Conservation (phyloP, 495 filamentous ascomycete species). For the Cudoniella acicularis region DNA sequence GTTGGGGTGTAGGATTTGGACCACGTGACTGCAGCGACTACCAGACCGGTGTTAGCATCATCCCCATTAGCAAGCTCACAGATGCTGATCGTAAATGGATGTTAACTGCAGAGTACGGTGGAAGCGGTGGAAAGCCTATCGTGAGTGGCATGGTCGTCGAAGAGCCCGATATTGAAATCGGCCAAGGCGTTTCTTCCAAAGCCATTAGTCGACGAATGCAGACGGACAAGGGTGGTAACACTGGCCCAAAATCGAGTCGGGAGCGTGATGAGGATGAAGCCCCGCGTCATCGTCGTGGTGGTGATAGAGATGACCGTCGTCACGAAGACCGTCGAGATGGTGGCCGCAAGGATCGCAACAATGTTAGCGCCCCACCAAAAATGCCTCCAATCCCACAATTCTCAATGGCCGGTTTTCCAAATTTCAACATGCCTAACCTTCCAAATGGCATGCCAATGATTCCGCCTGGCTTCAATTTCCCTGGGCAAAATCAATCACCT, state of each 20-base stretch:
- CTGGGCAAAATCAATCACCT: constrained; percentile 20
- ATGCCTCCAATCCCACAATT: constrained; percentile 23
- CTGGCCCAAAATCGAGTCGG: constrained; percentile 68
- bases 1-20: constrained; percentile 97
- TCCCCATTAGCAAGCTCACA: constrained; percentile 86
- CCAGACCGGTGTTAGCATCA: constrained; percentile 84
- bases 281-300: constrained; percentile 40
- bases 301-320: constrained; percentile 31
- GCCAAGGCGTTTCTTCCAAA: constrained; percentile 94
- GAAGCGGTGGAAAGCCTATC: constrained; percentile 79
- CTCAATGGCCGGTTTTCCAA: constrained; percentile 52
- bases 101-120: constrained; percentile 88
- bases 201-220: constrained; percentile 82
- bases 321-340: constrained; percentile 41
- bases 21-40: constrained; percentile 98
- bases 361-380: constrained; percentile 11
- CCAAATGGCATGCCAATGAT: constrained; percentile 69
- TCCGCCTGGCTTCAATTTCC: constrained; percentile 56
- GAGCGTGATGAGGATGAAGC: constrained; percentile 47
- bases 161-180: constrained; percentile 98
- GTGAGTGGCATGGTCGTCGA: constrained; percentile 85
- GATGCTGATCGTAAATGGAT: constrained; percentile 98
- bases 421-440: constrained; percentile 48
- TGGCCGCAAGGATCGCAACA: constrained; percentile 34
- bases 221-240: constrained; percentile 69